Conservation (phyloP, 768 basidiomycete species). For the Leccinum longicurvipes region DNA sequence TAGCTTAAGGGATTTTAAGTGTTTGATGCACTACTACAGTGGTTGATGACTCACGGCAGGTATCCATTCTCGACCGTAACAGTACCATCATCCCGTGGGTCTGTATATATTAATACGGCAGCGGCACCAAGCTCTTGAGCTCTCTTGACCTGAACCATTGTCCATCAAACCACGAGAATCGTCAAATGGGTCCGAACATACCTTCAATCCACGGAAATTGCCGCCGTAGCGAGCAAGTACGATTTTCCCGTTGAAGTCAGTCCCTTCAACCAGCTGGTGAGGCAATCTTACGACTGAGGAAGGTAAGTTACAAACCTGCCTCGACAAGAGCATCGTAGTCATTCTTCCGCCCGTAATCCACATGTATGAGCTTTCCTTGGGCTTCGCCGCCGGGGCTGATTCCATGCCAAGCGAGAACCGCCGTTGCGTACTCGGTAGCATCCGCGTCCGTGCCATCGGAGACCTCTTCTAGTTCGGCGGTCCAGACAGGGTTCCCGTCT, state of each 20-base stretch:
- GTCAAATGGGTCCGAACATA: conserved; percentile 25
- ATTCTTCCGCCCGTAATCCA: conserved; percentile 52
- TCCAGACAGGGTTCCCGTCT: conserved; percentile 49
- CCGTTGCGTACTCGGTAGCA: conserved; percentile 52
- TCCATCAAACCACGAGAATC: conserved; percentile 23
- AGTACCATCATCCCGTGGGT: conserved; percentile 83
- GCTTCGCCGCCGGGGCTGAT: conserved; percentile 66
- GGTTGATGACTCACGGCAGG: conserved; percentile 40
- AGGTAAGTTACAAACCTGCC: conserved; percentile 35
- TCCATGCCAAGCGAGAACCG: conserved; percentile 68
- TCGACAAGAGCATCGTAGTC: conserved; percentile 62
- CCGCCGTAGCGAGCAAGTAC: conserved; percentile 75
- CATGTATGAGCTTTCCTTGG: conserved; percentile 54
- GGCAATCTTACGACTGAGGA: neutral
- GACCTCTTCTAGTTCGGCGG: conserved; percentile 63
- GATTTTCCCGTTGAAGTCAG: conserved; percentile 72
- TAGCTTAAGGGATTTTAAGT: conserved; percentile 14
- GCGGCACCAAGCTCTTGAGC: conserved; percentile 86
- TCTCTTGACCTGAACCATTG: conserved; percentile 58
- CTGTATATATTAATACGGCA: conserved; percentile 81
- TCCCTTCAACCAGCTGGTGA: conserved; percentile 38
- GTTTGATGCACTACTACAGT: neutral
- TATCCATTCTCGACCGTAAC: conserved; percentile 79
- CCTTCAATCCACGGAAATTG: conserved; percentile 90
- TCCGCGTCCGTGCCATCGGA: conserved; percentile 64